Conservation (phyloP, 371 early-diverging fungal species). For the Mycotypha africana region DNA sequence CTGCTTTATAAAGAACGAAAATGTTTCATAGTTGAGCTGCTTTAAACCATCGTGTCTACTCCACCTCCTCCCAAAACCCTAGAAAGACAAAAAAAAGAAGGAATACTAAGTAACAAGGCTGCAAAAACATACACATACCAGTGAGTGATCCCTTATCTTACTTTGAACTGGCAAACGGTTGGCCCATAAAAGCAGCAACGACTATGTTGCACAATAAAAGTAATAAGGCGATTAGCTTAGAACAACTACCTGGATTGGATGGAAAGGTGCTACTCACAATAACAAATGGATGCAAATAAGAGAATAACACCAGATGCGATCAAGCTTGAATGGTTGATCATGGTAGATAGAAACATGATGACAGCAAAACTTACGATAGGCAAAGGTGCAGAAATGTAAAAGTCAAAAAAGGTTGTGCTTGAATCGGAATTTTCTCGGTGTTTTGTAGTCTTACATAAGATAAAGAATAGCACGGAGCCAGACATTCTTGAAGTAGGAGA, state of each 20-base stretch:
- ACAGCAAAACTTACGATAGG: slow-evolving; percentile 45
- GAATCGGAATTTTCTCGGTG: too few relatives aligned
- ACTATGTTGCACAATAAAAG: slow-evolving; percentile 9
- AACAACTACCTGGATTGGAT: too few relatives aligned
- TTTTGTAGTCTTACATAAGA: slow-evolving; percentile 38
- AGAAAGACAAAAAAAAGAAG: too few relatives aligned
- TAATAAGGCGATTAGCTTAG: too few relatives aligned
- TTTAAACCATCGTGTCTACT: slow-evolving; percentile 37
- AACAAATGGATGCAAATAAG: slow-evolving; percentile 32
- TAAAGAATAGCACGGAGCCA: slow-evolving; percentile 38
- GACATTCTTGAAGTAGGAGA: slow-evolving; percentile 35
- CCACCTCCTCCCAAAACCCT: slow-evolving; percentile 33
- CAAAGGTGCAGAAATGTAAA: too few relatives aligned
- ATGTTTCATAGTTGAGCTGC: too few relatives aligned
- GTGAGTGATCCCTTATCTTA: too few relatives aligned
- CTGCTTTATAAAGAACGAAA: too few relatives aligned
- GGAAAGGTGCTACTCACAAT: slow-evolving; percentile 35
- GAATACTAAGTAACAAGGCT: too few relatives aligned
- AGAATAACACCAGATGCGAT: slow-evolving; percentile 34
- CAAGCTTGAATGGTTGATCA: slow-evolving; percentile 20
- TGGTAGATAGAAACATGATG: slow-evolving; percentile 38
- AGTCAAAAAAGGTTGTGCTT: not conserved
- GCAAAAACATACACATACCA: not conserved
- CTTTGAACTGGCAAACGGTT: slow-evolving; percentile 41
- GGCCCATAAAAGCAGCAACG: slow-evolving; percentile 33